Conservation (phyloP, 257 asterid species). For the Rubia yunnanensis region DNA sequence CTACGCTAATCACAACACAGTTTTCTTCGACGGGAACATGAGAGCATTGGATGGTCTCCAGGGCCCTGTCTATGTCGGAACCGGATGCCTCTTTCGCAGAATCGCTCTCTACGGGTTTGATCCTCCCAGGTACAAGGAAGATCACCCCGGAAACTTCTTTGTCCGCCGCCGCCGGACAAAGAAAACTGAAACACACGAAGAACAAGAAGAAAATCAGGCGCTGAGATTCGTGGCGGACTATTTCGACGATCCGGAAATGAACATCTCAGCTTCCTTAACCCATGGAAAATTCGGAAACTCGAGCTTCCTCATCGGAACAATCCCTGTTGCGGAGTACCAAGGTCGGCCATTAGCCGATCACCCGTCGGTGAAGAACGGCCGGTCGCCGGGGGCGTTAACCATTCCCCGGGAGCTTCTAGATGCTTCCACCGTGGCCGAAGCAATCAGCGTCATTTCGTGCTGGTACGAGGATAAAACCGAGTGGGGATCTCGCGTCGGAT, state of each 20-base stretch:
- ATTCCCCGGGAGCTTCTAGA: slow-evolving; percentile 66
- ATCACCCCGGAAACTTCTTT: slow-evolving; percentile 47
- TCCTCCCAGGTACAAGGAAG: slow-evolving; percentile 67
- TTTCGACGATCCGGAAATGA: slow-evolving; percentile 51
- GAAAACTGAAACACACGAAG: neutral
- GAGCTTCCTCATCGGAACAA: slow-evolving; percentile 57
- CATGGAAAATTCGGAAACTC: slow-evolving; percentile 71
- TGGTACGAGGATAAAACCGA: slow-evolving; percentile 90
- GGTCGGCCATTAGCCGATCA: slow-evolving; percentile 80
- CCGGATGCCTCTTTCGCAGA: slow-evolving; percentile 75
- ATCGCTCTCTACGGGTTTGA: slow-evolving; percentile 76
- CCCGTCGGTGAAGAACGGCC: slow-evolving; percentile 66
- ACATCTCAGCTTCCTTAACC: slow-evolving; percentile 35
- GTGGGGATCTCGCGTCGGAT: slow-evolving; percentile 82
- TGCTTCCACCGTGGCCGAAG: slow-evolving; percentile 76
- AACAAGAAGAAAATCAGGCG: slow-evolving; percentile 44
- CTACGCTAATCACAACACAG: slow-evolving; percentile 74
- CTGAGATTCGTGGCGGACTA: slow-evolving; percentile 48
- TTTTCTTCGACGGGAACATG: slow-evolving; percentile 86
- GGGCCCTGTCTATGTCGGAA: slow-evolving; percentile 82
- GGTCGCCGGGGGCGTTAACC: slow-evolving; percentile 74
- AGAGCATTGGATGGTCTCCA: slow-evolving; percentile 78
- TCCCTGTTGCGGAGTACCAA: slow-evolving; percentile 74
- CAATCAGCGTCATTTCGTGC: slow-evolving; percentile 73
- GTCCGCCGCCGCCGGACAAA: slow-evolving; percentile 32